phyloP scores from a whole-genome alignment of 768 basidiomycete genomes.

The Piloderma croceum region DNA sequence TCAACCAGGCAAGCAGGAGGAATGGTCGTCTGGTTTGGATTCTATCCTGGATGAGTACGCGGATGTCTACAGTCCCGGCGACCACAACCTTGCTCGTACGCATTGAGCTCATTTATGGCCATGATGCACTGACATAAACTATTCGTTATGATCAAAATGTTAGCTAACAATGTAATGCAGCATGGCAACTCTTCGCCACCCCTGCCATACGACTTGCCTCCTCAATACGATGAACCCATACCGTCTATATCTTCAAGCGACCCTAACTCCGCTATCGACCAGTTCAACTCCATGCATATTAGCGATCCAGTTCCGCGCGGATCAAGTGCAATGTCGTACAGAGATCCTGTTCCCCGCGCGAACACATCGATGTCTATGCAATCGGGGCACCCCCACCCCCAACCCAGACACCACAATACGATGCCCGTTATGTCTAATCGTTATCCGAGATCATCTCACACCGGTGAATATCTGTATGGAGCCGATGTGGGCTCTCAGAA shows the following conservation, averaged over 20 bases:
- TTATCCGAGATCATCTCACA: conserved; percentile 4
- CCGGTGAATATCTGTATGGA: conserved; percentile 5
- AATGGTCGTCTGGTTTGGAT: too few species aligned
- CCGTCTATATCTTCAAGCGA: conserved; percentile 36
- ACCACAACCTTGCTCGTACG: too few species aligned
- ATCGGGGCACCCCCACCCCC: conserved; percentile 23
- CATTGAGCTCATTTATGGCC: too few species aligned
- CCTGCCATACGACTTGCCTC: conserved; percentile 33
- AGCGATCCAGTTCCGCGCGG: conserved; percentile 34
- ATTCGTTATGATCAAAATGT: too few species aligned
- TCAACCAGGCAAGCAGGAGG: too few species aligned
- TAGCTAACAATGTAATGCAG: conserved; percentile 33
- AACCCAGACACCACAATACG: conserved; percentile 38
- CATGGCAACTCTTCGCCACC: conserved; percentile 47
- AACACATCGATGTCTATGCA: conserved; percentile 53
- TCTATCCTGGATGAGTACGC: too few species aligned
- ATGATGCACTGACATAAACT: too few species aligned
- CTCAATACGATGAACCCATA: conserved; percentile 23
- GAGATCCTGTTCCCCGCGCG: conserved; percentile 48
- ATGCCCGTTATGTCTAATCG: conserved; percentile 29
- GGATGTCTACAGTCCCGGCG: too few species aligned
- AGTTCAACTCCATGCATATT: conserved; percentile 52
- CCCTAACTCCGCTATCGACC: conserved; percentile 41
- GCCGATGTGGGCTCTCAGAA: conserved; percentile 23
- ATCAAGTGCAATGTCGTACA: conserved; percentile 22